phyloP scores from a whole-genome alignment of 2,329 filamentous ascomycete genomes.

The Reticulascus tulasneorum region DNA sequence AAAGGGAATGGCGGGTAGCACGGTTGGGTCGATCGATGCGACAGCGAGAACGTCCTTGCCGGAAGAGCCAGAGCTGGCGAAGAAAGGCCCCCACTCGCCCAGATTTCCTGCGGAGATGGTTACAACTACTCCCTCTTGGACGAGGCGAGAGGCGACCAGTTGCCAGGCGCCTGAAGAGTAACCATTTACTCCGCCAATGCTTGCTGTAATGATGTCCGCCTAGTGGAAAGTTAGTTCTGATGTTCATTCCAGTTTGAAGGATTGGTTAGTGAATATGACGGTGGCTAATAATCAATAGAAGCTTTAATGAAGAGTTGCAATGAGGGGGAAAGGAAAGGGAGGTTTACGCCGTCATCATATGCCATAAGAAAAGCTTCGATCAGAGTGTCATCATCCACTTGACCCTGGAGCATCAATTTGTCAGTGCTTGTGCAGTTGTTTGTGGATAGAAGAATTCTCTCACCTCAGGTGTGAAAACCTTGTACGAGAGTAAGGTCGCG shows the following conservation, averaged over 20 bases:
- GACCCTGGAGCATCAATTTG: conserved; percentile 4
- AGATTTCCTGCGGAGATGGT: conserved; percentile 50
- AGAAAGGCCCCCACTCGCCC: conserved; percentile 45
- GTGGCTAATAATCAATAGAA: conserved; percentile 19
- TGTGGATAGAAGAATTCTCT: no score
- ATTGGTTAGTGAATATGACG: no score
- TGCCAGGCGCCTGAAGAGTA: conserved; percentile 11
- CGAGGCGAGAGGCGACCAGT: conserved; percentile 8
- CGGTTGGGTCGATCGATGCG: conserved; percentile 33
- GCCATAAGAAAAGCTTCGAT: conserved; percentile 12
- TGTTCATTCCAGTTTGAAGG: not conserved
- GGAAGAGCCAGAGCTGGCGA: conserved; percentile 34
- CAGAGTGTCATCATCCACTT: conserved; percentile 12
- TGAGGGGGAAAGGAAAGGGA: accelerated
- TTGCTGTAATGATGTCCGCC: conserved; percentile 12
- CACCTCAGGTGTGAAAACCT: conserved; percentile 19
- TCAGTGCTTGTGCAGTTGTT: not conserved
- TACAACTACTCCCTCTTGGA: conserved; percentile 39
- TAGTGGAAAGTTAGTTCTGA: not conserved
- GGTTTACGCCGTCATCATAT: conserved; percentile 8
- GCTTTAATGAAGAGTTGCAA: not conserved
- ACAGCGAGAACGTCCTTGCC: conserved; percentile 38
- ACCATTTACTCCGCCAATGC: conserved; percentile 8
- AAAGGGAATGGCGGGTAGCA: conserved; percentile 22
- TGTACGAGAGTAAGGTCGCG: conserved; percentile 18